phyloP scores from a whole-genome alignment of 352 stramenopile species.

The Phytophthora aleatoria region DNA sequence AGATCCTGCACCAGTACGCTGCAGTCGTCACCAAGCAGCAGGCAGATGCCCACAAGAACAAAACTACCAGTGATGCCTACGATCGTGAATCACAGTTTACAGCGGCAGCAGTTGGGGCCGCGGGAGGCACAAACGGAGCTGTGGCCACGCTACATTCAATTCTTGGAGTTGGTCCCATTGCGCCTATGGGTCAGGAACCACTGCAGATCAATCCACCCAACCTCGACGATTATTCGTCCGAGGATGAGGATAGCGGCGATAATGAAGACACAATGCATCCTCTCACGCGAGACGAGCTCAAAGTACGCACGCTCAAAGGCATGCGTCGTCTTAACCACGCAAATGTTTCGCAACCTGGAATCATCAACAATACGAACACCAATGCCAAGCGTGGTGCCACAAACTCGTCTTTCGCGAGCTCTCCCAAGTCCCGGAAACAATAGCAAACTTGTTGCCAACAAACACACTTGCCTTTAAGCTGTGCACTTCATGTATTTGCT shows the following conservation, averaged over 20 bases:
- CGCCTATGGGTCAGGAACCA: conserved; percentile 90
- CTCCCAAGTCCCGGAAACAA: conserved; percentile 30
- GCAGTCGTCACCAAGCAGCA: conserved; percentile 50
- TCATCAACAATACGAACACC: conserved; percentile 28
- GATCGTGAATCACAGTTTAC: conserved; percentile 53
- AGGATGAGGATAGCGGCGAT: conserved; percentile 87
- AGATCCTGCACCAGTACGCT: conserved; percentile 91
- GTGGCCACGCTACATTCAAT: conserved; percentile 63
- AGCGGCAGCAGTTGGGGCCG: conserved; percentile 21
- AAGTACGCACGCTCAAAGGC: conserved; percentile 89
- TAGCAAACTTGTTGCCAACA: background rate
- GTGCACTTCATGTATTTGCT: conserved; percentile 15
- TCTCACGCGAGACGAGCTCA: conserved; percentile 92
- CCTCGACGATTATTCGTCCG: conserved; percentile 94
- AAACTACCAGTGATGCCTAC: conserved; percentile 37
- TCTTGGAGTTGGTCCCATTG: conserved; percentile 81
- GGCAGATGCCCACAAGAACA: conserved; percentile 40
- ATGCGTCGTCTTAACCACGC: conserved; percentile 69
- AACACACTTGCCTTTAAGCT: background rate
- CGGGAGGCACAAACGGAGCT: conserved; percentile 25
- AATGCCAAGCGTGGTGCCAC: conserved; percentile 19
- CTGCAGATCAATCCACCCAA: conserved; percentile 95
- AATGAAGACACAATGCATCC: conserved; percentile 88
- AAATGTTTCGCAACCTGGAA: conserved; percentile 22
- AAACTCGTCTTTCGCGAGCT: conserved; percentile 19